phyloP scores from a whole-genome alignment of 2,329 filamentous ascomycete species.

The Arthrobotrys conoides region DNA sequence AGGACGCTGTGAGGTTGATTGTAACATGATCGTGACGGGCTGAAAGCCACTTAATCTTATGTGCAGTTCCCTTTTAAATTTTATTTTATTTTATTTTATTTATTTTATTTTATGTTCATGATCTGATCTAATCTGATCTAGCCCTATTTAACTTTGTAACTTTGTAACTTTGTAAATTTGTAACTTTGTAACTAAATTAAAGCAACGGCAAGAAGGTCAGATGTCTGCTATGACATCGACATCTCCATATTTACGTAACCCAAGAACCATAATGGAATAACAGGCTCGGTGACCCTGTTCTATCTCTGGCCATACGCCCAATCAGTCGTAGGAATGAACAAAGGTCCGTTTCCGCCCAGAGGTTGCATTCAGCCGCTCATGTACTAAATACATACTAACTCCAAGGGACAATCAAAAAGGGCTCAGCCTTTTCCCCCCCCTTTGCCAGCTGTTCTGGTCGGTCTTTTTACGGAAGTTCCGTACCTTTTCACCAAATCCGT shows the following conservation, averaged over 20 bases:
- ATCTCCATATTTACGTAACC: conserved; percentile 18
- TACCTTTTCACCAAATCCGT: conserved; percentile 39
- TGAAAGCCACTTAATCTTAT: conserved; percentile 44
- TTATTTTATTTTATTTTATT: too few relatives aligned
- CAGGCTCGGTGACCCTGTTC: conserved; percentile 24
- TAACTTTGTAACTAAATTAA: conserved; percentile 22
- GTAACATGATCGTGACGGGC: conserved; percentile 13
- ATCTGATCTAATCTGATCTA: not conserved
- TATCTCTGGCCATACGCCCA: conserved; percentile 30
- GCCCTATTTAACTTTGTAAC: not conserved
- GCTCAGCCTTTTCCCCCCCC: not conserved
- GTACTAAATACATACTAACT: not conserved
- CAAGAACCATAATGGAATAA: conserved; percentile 32
- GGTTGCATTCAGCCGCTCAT: conserved; percentile 55
- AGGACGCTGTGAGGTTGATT: conserved; percentile 3
- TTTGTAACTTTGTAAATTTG: not conserved
- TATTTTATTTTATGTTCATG: not conserved
- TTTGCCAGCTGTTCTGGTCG: not conserved
- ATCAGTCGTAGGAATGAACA: conserved; percentile 32
- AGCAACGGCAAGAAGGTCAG: conserved; percentile 4
- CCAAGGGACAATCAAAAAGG: not conserved
- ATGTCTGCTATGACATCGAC: conserved; percentile 15
- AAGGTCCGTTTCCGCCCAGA: conserved; percentile 26
- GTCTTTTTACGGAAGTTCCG: conserved; percentile 32
- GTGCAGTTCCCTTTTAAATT: not conserved